phyloP scores from a whole-genome alignment of 495 filamentous ascomycete species.

The Halenospora varia region DNA sequence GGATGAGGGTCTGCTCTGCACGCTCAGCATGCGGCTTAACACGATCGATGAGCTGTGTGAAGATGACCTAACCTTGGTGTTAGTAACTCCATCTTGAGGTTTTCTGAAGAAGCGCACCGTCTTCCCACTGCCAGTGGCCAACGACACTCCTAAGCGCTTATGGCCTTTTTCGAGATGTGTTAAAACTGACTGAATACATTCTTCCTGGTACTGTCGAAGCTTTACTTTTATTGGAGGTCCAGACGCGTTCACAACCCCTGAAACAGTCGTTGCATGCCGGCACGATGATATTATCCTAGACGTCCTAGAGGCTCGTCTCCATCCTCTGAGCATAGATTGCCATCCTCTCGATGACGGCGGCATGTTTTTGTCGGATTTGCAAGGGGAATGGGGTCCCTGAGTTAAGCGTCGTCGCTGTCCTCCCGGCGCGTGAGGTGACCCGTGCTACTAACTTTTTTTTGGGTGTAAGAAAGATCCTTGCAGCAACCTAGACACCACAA shows the following conservation, averaged over 20 bases:
- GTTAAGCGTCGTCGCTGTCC: neutral
- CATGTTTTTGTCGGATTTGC: conserved; percentile 12
- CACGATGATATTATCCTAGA: neutral
- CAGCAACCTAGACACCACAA: neutral
- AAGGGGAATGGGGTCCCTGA: neutral
- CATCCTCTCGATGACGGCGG: conserved; percentile 27
- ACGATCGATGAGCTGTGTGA: conserved; percentile 89
- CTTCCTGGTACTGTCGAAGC: conserved; percentile 77
- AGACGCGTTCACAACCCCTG: neutral
- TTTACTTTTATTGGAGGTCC: conserved; percentile 34
- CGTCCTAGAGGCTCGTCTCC: conserved; percentile 7
- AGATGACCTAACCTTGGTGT: conserved; percentile 63
- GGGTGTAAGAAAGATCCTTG: neutral
- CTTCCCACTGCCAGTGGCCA: conserved; percentile 92
- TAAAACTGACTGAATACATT: conserved; percentile 85
- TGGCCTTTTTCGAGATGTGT: conserved; percentile 66
- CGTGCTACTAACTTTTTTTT: conserved; percentile 1
- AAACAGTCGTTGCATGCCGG: conserved; percentile 11
- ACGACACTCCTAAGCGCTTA: conserved; percentile 77
- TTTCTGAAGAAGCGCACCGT: conserved; percentile 51
- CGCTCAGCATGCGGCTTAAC: conserved; percentile 50
- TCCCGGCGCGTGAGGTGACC: conserved; percentile 9
- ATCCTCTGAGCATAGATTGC: conserved; percentile 6
- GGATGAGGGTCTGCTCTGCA: conserved; percentile 78
- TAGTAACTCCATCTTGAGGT: neutral